Evolutionary conservation across 345 rosid species (phyloP), one percentile per base, ranked within the genome.

Genomic region (Brassica juncea): DNA sequence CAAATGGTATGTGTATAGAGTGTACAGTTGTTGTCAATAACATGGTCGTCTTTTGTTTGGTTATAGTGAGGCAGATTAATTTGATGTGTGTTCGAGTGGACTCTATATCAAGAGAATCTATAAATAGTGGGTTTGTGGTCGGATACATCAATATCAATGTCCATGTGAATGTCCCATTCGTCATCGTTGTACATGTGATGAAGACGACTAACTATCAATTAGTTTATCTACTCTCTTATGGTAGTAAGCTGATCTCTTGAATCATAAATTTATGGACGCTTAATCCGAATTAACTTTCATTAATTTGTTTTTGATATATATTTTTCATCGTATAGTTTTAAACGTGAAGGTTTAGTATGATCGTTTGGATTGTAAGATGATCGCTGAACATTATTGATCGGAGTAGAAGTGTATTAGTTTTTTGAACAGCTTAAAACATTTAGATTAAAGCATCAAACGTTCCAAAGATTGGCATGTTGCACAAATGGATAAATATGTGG

Each of bases 131-230:
- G 39, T 80, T 74, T 74, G 79, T 64, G 83, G 79, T 74, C 67
- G 32, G 70, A 75, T 44, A 55, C 63, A 78, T 74, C 44, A 58
- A 44, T 54, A 64, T 70, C 79, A 35, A 75, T 55, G 67, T 52
- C 79, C 79, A 80, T 80, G 83, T 80, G 83, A 42, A 70, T 70
- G 83, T 80, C 83, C 75, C 52, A 80, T 75, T 80, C 83, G 30
- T 80, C 72, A 54, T 80, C 27, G 15, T 80, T 74, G 21, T 68
- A 52, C 68, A 73, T 73, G 74, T 73, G 78, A 71, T 68, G 74
- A 73, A 34, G 70, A 79, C 19, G 74, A 79, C 78, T 79, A 67
- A 73, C 74, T 66, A 64, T 8, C 35, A 32, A 14, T 21, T 42
- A 47, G 15, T 54, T 42, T 14, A 28, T 76, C 8, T 66, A 21